phyloP scores from a whole-genome alignment of 768 basidiomycete species.

The Cystofilobasidium capitatum region DNA sequence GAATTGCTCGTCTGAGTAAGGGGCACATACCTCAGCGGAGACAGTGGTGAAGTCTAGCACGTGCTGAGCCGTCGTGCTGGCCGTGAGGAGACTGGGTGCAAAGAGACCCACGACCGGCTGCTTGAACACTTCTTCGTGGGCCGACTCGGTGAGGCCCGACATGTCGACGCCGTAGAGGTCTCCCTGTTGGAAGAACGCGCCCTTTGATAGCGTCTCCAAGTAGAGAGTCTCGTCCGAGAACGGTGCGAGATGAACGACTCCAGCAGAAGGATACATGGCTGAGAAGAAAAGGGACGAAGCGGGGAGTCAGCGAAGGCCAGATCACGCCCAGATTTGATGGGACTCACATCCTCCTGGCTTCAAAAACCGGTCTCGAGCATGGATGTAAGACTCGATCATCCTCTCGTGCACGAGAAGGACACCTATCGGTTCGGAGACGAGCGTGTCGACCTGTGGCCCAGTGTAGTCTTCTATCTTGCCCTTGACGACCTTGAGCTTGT shows the following conservation, averaged over 20 bases:
- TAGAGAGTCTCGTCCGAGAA: constrained; percentile 26
- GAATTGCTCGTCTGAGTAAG: no score
- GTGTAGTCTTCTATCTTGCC: constrained; percentile 24
- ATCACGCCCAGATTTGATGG: background rate
- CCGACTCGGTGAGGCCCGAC: constrained; percentile 2
- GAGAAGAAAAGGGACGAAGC: background rate
- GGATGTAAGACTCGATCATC: constrained; percentile 26
- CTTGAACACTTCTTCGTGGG: constrained; percentile 16
- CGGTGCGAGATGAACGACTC: constrained; percentile 23
- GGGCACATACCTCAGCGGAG: constrained; percentile 3
- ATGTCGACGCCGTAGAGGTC: constrained; percentile 27
- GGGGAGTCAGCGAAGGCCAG: background rate
- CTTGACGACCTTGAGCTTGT: constrained; percentile 21
- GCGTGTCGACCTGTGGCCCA: constrained; percentile 19
- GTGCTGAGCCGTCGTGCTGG: constrained; percentile 6
- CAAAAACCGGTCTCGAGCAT: constrained; percentile 21
- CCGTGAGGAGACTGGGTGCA: constrained; percentile 14
- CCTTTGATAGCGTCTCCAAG: constrained; percentile 24
- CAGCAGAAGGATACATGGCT: constrained; percentile 25
- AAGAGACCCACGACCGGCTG: constrained; percentile 27
- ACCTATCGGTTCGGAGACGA: constrained; percentile 23
- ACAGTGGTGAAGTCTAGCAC: constrained; percentile 23
- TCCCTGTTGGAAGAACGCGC: constrained; percentile 13
- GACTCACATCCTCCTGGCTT: constrained; percentile 24
- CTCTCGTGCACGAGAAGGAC: constrained; percentile 24